Evolutionary conservation across 2,329 filamentous ascomycete genomes (phyloP), one percentile per base, ranked within the genome.

Genomic region (Amphichorda felina): DNA sequence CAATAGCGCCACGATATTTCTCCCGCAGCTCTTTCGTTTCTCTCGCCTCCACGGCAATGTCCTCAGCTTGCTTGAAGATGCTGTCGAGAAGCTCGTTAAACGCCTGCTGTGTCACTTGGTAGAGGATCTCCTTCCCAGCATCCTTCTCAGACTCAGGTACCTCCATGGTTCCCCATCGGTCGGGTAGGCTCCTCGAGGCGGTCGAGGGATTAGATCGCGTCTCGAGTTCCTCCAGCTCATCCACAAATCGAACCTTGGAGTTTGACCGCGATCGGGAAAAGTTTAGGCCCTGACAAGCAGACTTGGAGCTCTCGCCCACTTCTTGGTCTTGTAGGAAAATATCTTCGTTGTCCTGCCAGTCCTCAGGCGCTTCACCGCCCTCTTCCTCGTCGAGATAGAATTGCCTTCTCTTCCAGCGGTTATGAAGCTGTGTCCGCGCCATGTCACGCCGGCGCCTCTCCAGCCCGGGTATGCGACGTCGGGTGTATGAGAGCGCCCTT

Each of bases 31-130:
- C 60, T 41, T 71, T 73, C 0, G 80, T 84, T 33, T 70, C 66
- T 8, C 73, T 70, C 9, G 78, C 79, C 37, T 75, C 69, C 40
- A 91, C 60, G 2, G 86, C 79, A 14, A 84, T 55, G 42, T 88
- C 79, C 55, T 96, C 89, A 43, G 81, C 80, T 4, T 71, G 66
- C 45, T 81, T 81, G 62, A 98, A 98, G 0, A 98, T 67, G 2
- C 78, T 71, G 50, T 96, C 85, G 1, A 98, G 72, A 2, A 96
- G 65, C 57, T 96, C 87, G 49, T 96, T 95, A 60, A 94, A 85
- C 1, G 86, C 82, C 55, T 94, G 82, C 55, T 95, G 87, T 1
- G 85, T 87, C 22, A 93, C 78, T 53, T 94, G 84, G 50, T 94
- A 95, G 1, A 96, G 63, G 4, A 95, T 82, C 51, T 96, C 86